Evolutionary conservation across 129 eudicot species (phyloP), one percentile per base, ranked within the genome.

Genomic region (Saussurea involucrata): DNA sequence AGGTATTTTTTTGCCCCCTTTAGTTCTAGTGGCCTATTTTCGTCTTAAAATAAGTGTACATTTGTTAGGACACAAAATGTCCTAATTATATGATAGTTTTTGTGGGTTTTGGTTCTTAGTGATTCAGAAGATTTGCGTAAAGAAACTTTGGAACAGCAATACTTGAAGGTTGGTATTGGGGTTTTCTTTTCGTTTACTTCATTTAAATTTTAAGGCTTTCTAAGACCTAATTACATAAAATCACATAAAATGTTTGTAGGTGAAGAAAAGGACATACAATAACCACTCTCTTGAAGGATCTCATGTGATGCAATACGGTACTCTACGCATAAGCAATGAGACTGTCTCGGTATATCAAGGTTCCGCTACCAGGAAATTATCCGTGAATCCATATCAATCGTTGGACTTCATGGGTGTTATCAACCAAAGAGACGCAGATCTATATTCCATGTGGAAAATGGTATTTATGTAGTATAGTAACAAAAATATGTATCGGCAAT

Each of bases 381-480:
- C 97, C 12, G 42, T 69, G 5, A 73, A 84, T 31, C 57, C 18
- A 12, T 13, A 67, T 60, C 68, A 55, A 44, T 31, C 36, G 40
- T 36, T 73, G 12, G 53, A 36, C 8, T 58, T 11, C 34, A 75
- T 85, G 84, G 87, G 80, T 18, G 88, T 82, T 15, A 80, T 90
- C 20, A 58, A 90, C 77, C 98, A 93, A 74, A 85, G 98, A 79
- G 89, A 88, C 25, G 97, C 96, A 0, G 97, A 93, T 75, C 83
- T 90, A 78, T 89, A 87, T 27, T 90, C 81, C 71, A 72, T 90
- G 58, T 89, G 95, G 96, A 79, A 77, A 70, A 81, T 46, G 86
- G 96, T 90, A 68, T 42, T 86, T 67, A 36, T 15, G 24, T 42
- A 11, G 22, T 49, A 49, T 17, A 49, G 18, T 49, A 49, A 49